Percentiles rank a stretch among this genome's conserved stretches.
These are phyloP conservation scores for Sordariomycetes sp. DNA, from an alignment of 2,329 filamentous ascomycete species.

Conservation along the genomic window DNA sequence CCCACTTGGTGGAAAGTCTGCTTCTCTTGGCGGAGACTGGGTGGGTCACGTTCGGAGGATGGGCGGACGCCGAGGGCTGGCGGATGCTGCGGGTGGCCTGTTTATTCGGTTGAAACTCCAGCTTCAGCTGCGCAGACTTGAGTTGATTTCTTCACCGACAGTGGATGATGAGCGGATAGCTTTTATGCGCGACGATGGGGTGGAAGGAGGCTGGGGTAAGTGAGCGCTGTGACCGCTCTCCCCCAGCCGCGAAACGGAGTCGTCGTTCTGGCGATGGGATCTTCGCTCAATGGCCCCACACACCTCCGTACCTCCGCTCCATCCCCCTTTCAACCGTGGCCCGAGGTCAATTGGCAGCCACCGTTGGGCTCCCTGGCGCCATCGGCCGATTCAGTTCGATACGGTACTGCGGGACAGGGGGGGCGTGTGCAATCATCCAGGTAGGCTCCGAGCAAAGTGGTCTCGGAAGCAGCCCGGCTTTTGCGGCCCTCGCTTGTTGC, in stretches of 20 bases:
- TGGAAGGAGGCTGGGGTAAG: too few relatives aligned
- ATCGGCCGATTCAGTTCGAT: neutral
- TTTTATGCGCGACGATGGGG: too few relatives aligned
- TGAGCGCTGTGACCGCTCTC: too few relatives aligned
- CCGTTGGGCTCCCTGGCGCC: neutral
- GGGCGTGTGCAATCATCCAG: too few relatives aligned
- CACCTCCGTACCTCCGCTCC: neutral
- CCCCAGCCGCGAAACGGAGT: too few relatives aligned
- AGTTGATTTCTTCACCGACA: too few relatives aligned
- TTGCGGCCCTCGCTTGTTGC: neutral
- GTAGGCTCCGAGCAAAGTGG: too few relatives aligned
- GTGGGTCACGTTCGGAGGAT: neutral
- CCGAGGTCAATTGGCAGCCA: neutral
- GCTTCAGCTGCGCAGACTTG: too few relatives aligned
- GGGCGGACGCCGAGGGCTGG: neutral
- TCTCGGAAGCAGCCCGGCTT: neutral
- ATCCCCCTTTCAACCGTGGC: neutral
- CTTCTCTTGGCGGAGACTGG: neutral
- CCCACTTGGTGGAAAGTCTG: neutral
- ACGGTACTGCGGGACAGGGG: neutral
- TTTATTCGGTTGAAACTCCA: too few relatives aligned
- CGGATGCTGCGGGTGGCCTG: too few relatives aligned
- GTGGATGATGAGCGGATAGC: too few relatives aligned
- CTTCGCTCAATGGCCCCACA: neutral
- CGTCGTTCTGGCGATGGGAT: too few relatives aligned